Evolutionary conservation across 805 yeast genomes (phyloP).

Genomic region (Nakazawaea sp.): DNA sequence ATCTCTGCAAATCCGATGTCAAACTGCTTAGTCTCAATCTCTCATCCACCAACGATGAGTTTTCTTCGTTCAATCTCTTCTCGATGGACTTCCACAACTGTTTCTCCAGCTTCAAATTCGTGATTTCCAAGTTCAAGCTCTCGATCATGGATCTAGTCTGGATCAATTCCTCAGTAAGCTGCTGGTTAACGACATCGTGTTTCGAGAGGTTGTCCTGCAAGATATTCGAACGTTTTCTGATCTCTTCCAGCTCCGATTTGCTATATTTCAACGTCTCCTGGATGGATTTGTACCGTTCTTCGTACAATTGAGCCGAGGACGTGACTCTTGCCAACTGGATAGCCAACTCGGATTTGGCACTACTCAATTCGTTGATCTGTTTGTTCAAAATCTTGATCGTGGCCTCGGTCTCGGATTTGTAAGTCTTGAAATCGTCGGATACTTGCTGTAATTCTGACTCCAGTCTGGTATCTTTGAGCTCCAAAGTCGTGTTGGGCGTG

Average conservation of each 20-base stretch:
- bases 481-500: conserved; percentile 10
- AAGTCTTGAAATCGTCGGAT: conserved; percentile 30
- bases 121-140: conserved; percentile 35
- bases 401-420: conserved; percentile 31
- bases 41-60: conserved; percentile 48
- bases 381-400: conserved; percentile 43
- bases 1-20: conserved; percentile 51
- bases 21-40: conserved; percentile 49
- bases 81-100: conserved; percentile 42
- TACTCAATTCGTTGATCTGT: conserved; percentile 31
- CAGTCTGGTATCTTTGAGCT: conserved; percentile 13
- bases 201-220: conserved; percentile 35
- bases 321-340: conserved; percentile 46
- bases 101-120: conserved; percentile 48
- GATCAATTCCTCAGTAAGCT: conserved; percentile 46
- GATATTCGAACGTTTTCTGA: conserved; percentile 29
- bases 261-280: conserved; percentile 32
- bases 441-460: conserved; percentile 26
- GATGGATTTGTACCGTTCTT: conserved; percentile 40
- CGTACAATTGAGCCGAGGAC: conserved; percentile 45
- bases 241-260: conserved; percentile 37
- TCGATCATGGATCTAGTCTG: conserved; percentile 42
- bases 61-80: conserved; percentile 43
- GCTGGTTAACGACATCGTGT: conserved; percentile 43
- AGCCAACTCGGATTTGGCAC: conserved; percentile 39